These are phyloP conservation scores for Ascoidea tarda DNA, from an alignment of 805 yeast species.

Conservation along the genomic window DNA sequence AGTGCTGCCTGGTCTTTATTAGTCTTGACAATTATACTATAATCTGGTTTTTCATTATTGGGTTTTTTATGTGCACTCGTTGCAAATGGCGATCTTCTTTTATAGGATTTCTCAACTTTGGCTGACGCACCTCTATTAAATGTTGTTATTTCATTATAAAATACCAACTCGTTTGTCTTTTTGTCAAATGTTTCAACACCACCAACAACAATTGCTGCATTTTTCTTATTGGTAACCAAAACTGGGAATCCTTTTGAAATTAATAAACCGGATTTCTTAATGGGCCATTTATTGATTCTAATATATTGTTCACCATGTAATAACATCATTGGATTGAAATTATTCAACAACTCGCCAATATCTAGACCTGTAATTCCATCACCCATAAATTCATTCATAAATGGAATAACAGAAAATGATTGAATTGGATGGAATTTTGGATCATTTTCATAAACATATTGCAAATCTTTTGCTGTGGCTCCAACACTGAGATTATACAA, in stretches of 20 bases:
- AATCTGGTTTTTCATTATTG: conserved; percentile 45
- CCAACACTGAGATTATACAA: conserved; percentile 87
- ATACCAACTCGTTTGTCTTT: conserved; percentile 51
- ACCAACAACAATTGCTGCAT: conserved; percentile 62
- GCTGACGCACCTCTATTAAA: conserved; percentile 65
- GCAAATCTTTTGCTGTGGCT: conserved; percentile 61
- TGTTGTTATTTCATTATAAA: conserved; percentile 72
- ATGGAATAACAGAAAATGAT: conserved; percentile 81
- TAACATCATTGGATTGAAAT: conserved; percentile 80
- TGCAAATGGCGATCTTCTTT: conserved; percentile 44
- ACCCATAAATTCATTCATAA: conserved; percentile 30
- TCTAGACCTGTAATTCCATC: conserved; percentile 42
- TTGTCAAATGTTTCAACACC: conserved; percentile 60
- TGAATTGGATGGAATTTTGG: conserved; percentile 77
- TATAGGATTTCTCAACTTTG: conserved; percentile 29
- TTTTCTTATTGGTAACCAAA: conserved; percentile 74
- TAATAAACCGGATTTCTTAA: conserved; percentile 58
- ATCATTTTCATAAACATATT: conserved; percentile 67
- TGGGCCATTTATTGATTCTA: conserved; percentile 59
- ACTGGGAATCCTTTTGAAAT: conserved; percentile 53
- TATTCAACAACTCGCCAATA: conserved; percentile 48
- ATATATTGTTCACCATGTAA: conserved; percentile 94
- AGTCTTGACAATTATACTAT: conserved; percentile 41
- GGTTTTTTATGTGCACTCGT: conserved; percentile 52
- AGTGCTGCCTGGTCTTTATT: conserved; percentile 69